Evolutionary conservation across 2,329 filamentous ascomycete species (phyloP).

Genomic region (Scorias spongiosa): DNA sequence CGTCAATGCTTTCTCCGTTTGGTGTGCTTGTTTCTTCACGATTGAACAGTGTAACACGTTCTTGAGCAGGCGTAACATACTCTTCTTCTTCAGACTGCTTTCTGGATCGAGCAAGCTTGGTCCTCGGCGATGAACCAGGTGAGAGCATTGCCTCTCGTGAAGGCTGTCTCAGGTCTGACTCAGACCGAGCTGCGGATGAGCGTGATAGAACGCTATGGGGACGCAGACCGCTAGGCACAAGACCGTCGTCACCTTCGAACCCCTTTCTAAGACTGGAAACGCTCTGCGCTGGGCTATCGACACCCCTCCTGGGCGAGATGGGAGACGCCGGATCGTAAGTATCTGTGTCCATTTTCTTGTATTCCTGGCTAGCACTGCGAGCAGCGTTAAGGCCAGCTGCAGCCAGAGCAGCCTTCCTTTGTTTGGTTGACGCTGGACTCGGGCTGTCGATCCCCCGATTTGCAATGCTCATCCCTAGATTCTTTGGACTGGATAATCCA

Average conservation of each 20-base stretch:
- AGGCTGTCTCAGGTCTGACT: conserved; percentile 33
- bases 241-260: conserved; percentile 45
- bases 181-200: conserved; percentile 47
- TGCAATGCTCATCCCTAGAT: conserved; percentile 52
- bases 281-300: conserved; percentile 75
- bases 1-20: conserved; percentile 25
- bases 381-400: conserved; percentile 25
- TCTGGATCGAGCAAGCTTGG: conserved; percentile 37
- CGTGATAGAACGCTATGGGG: conserved; percentile 24
- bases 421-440: conserved; percentile 22
- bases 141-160: conserved; percentile 46
- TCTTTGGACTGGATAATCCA: conserved; percentile 41
- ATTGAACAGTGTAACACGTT: conserved; percentile 27
- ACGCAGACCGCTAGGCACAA: conserved; percentile 18
- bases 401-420: conserved; percentile 21
- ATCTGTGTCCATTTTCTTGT: conserved; percentile 29
- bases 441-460: conserved; percentile 35
- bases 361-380: conserved; percentile 53
- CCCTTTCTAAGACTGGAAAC: conserved; percentile 49
- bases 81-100: conserved; percentile 37
- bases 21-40: conserved; percentile 22
- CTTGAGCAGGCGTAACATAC: conserved; percentile 18
- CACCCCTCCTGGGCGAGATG: conserved; percentile 33
- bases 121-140: conserved; percentile 42
- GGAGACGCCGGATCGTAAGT: conserved; percentile 13